phyloP scores from a whole-genome alignment of 2,329 filamentous ascomycete genomes.

The Apiospora arundinis region DNA sequence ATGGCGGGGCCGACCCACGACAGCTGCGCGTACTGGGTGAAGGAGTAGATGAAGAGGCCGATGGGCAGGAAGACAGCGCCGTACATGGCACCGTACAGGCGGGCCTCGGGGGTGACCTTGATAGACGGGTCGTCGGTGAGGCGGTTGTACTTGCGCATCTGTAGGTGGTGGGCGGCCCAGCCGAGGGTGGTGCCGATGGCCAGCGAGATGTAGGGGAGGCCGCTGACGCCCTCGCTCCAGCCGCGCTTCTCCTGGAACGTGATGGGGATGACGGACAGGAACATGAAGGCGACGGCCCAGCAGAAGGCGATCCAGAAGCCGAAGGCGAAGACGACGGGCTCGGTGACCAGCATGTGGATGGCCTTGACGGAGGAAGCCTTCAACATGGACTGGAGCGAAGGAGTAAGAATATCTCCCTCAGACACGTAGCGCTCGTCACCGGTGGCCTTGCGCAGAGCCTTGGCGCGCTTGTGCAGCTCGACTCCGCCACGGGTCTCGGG shows the following conservation, averaged over 20 bases:
- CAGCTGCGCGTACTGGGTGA: conserved; percentile 57
- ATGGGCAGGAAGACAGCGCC: conserved; percentile 54
- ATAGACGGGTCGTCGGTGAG: conserved; percentile 44
- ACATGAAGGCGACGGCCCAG: conserved; percentile 61
- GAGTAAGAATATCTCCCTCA: conserved; percentile 57
- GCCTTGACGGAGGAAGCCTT: conserved; percentile 58
- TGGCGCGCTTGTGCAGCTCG: conserved; percentile 55
- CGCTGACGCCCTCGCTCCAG: conserved; percentile 56
- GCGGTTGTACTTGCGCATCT: conserved; percentile 55
- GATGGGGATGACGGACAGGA: conserved; percentile 57
- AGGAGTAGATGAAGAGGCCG: conserved; percentile 59
- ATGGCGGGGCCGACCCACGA: conserved; percentile 57
- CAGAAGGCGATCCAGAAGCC: conserved; percentile 59
- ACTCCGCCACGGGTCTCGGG: conserved; percentile 36
- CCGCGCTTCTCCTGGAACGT: conserved; percentile 58
- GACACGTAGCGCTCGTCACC: conserved; percentile 57
- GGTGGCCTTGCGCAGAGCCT: conserved; percentile 51
- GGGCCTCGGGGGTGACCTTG: conserved; percentile 49
- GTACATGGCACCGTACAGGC: conserved; percentile 55
- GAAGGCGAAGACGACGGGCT: conserved; percentile 32
- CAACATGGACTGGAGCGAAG: conserved; percentile 51
- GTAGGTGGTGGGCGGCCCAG: conserved; percentile 55
- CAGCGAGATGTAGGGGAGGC: conserved; percentile 58
- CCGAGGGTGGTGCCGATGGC: conserved; percentile 55
- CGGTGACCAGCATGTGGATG: conserved; percentile 31